Percentiles rank a stretch among this genome's conserved stretches.
phyloP scores from a whole-genome alignment of 2,329 filamentous ascomycete species.

The Clarireedia paspali region DNA sequence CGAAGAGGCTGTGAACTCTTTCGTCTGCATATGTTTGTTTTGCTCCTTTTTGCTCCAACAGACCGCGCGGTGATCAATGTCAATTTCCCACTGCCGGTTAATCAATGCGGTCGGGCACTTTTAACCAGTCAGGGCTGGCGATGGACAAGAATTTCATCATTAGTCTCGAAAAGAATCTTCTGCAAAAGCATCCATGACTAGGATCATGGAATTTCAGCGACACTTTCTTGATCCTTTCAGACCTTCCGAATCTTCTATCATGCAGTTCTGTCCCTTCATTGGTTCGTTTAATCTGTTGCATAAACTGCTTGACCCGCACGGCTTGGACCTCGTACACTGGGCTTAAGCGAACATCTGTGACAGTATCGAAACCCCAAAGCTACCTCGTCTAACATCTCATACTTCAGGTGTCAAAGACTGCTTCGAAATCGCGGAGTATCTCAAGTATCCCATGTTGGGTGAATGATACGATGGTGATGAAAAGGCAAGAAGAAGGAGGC shows the following conservation, averaged over 20 bases:
- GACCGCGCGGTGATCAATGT: neutral
- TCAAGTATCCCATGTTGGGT: neutral
- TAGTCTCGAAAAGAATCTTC: neutral
- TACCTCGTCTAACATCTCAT: constrained; percentile 23
- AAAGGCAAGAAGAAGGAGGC: neutral
- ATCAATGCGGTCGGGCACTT: neutral
- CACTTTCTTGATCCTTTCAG: neutral
- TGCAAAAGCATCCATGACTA: constrained; percentile 2
- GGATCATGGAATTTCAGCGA: neutral
- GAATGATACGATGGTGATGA: neutral
- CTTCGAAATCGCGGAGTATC: constrained; percentile 7
- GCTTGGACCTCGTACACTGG: constrained; percentile 5
- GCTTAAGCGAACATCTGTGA: constrained; percentile 26
- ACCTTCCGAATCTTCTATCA: neutral
- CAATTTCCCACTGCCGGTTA: neutral
- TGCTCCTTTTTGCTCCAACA: neutral
- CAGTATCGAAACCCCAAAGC: constrained; percentile 25
- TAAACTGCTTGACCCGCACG: constrained; percentile 14
- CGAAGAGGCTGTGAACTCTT: neutral
- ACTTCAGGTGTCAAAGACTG: constrained; percentile 6
- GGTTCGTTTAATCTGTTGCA: constrained; percentile 11
- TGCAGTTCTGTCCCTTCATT: neutral
- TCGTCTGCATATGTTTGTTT: neutral
- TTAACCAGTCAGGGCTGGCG: neutral
- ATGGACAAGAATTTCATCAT: neutral